Conservation (phyloP, 2,329 filamentous ascomycete species). For the Pestalotiopsis sp. region DNA sequence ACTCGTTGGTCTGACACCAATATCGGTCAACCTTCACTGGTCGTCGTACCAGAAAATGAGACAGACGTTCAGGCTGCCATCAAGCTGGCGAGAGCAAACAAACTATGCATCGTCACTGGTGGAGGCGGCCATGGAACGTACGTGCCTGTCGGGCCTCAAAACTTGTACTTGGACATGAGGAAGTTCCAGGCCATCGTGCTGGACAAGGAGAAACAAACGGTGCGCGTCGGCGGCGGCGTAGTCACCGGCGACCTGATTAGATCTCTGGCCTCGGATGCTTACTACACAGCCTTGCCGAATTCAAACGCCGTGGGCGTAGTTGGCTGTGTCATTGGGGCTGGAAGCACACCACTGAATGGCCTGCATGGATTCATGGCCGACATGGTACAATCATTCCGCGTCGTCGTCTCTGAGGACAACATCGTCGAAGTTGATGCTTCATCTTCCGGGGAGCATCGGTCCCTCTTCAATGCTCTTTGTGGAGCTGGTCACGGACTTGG, state of each 20-base stretch:
- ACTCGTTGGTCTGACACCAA: constrained; percentile 3
- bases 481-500: constrained; percentile 12
- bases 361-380: constrained; percentile 4
- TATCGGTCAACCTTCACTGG: background rate
- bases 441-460: background rate
- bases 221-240: background rate
- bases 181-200: background rate
- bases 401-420: constrained; percentile 7
- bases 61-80: background rate
- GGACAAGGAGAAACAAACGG: background rate
- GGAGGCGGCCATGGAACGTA: constrained; percentile 2
- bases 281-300: constrained; percentile 1
- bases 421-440: background rate
- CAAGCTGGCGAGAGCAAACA: background rate
- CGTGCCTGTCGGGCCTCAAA: background rate
- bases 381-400: background rate
- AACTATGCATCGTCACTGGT: background rate
- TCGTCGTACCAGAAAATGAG: background rate
- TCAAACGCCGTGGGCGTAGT: constrained; percentile 2
- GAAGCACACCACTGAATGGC: background rate
- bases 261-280: background rate
- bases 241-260: constrained; percentile 1
- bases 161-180: constrained; percentile 1
- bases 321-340: background rate
- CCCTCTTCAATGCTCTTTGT: constrained; percentile 6